phyloP scores from a whole-genome alignment of 805 yeast genomes.

The Spencermartinsiella europaea region DNA sequence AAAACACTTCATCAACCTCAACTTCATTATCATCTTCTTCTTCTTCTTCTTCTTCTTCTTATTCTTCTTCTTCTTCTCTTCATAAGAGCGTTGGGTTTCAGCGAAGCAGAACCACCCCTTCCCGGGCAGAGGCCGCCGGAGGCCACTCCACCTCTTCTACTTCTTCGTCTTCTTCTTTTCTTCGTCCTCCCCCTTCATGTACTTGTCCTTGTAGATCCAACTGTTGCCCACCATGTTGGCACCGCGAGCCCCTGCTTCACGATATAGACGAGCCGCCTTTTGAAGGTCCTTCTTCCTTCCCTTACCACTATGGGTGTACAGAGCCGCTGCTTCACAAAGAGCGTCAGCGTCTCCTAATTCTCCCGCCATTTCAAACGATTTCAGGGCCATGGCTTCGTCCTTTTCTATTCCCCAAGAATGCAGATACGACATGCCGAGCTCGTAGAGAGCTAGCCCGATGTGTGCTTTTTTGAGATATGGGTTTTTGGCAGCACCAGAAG shows the following conservation, averaged over 20 bases:
- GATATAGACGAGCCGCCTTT: conserved; percentile 65
- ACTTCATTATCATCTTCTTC: no score
- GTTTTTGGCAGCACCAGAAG: conserved; percentile 1
- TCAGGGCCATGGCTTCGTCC: conserved; percentile 54
- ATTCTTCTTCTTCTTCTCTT: no score
- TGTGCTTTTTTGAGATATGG: conserved; percentile 21
- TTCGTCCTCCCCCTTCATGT: conserved; percentile 31
- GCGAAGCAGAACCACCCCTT: no score
- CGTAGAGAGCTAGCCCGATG: conserved; percentile 43
- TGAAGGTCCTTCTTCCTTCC: conserved; percentile 51
- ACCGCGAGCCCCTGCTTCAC: conserved; percentile 60
- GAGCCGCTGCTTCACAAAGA: conserved; percentile 59
- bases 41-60: no score
- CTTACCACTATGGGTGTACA: conserved; percentile 58
- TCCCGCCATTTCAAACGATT: conserved; percentile 59
- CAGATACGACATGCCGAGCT: conserved; percentile 52
- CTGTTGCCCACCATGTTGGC: conserved; percentile 58
- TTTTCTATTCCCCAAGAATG: conserved; percentile 53
- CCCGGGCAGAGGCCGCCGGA: no score
- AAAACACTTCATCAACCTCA: no score
- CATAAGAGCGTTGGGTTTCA: no score
- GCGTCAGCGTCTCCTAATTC: conserved; percentile 64
- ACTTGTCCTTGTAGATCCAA: conserved; percentile 73
- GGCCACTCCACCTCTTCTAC: no score
- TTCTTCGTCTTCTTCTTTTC: conserved; percentile 15